Base-by-base conservation (phyloP, 2,329 filamentous ascomycete species). In the Colletotrichum spinosum region DNA sequence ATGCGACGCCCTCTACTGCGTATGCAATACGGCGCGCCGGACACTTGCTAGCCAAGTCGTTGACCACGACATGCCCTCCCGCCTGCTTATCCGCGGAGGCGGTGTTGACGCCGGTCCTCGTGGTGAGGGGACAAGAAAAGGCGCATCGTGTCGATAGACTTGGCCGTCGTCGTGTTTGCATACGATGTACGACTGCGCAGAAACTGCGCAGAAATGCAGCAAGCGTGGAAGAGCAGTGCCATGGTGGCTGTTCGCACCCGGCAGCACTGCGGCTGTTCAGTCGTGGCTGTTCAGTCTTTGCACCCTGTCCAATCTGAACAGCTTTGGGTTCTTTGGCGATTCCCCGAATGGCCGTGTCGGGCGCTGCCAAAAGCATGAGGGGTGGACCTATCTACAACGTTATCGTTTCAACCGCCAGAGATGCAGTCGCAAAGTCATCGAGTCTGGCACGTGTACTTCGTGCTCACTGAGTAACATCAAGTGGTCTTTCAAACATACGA, bases 361-460 rank as follows among this genome's bases (percentile, higher is more conserved):
- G 25, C 34, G 39, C 41, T 13, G 35, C 7, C 7, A 35, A 15
- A 8, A 13, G 35, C 33, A 33, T 8, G 33, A 35, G 58, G 62
- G 39, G 62, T 65, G 62, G 17, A 35, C 13, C 10, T 65, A 65
- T 65, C 62, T 48, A 39, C n/a, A 11, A 35, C 48, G n/a, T 50
- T 56, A 41, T 41, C 62, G 52, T 62, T 62, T 65, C 62, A 65
- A 62, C 45, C 45, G 49, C 45, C 51, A 61, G 33, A 25, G 39
- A 61, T 51, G 51, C 48, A 39, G 42, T 46, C 3, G 35, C 51
- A 37, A 34, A 37, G 35, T 33, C 44, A 42, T 33, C 44, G n/a
- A 25, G 39, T 53, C 45, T 35, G 48, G 25, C 44, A 42, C 37
- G 44, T 44, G 51, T 55, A 42, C 37, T 17, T 8, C n/a, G 10